phyloP scores from a whole-genome alignment of 2,329 filamentous ascomycete species.

The Colletotrichum cereale region DNA sequence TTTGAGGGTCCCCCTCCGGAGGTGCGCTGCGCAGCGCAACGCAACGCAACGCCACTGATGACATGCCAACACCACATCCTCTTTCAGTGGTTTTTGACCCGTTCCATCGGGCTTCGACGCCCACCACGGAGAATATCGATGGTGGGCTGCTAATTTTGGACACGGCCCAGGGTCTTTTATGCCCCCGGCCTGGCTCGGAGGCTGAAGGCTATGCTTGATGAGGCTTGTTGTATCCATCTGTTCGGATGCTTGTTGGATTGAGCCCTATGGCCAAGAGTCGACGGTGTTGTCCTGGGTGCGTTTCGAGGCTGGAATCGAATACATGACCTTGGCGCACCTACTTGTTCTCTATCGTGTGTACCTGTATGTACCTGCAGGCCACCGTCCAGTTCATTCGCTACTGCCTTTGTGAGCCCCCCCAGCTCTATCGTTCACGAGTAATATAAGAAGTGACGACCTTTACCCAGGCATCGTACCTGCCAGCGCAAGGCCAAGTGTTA shows the following conservation, averaged over 20 bases:
- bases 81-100: neutral
- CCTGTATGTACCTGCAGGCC: too few relatives aligned
- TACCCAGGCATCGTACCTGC: neutral
- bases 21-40: too few relatives aligned
- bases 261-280: neutral
- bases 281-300: neutral
- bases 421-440: neutral
- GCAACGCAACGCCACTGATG: conserved; percentile 35
- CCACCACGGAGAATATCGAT: neutral
- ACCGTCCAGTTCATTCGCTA: neutral
- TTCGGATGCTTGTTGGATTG: neutral
- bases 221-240: neutral
- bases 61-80: conserved; percentile 22
- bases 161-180: neutral
- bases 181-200: neutral
- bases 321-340: neutral
- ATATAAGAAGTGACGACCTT: neutral
- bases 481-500: neutral
- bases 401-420: neutral
- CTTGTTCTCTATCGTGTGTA: neutral
- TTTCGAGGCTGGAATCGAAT: neutral
- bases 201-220: neutral
- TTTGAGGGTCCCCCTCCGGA: neutral
- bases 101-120: neutral
- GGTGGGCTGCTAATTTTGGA: conserved; percentile 3